Evolutionary conservation across 179 eudicot species (phyloP).

Genomic region (Patellifolia procumbens): DNA sequence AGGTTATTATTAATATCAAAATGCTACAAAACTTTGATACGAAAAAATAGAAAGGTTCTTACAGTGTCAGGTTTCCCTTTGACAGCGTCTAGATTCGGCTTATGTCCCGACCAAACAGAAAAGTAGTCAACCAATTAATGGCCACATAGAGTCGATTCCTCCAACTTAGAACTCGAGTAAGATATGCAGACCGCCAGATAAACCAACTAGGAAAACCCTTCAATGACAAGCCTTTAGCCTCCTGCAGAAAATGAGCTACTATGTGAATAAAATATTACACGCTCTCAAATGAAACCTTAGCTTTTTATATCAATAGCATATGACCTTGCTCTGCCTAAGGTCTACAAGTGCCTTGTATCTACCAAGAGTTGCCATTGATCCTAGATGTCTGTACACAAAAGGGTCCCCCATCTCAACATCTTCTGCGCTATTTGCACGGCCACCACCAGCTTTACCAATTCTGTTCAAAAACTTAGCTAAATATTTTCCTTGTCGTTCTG

Average conservation of each 20-base stretch:
- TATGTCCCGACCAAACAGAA: conserved; percentile 91
- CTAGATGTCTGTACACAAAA: conserved; percentile 85
- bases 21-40: neutral
- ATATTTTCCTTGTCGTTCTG: conserved; percentile 96
- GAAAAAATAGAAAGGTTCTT: neutral
- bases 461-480: conserved; percentile 64
- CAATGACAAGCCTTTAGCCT: conserved; percentile 74
- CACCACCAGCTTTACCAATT: conserved; percentile 78
- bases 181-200: conserved; percentile 97
- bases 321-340: conserved; percentile 94
- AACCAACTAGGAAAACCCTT: conserved; percentile 90
- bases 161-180: conserved; percentile 95
- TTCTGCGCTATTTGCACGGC: conserved; percentile 58
- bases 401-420: conserved; percentile 64
- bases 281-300: neutral
- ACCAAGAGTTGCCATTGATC: conserved; percentile 97
- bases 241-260: conserved; percentile 38
- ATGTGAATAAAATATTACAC: neutral
- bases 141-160: conserved; percentile 94
- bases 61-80: conserved; percentile 2
- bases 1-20: neutral
- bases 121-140: conserved; percentile 85
- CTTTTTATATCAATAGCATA: neutral
- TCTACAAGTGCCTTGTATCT: conserved; percentile 98
- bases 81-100: conserved; percentile 57